Evolutionary conservation across 116 monocot species (phyloP).

Genomic region (Trichopus zeylanicus): DNA sequence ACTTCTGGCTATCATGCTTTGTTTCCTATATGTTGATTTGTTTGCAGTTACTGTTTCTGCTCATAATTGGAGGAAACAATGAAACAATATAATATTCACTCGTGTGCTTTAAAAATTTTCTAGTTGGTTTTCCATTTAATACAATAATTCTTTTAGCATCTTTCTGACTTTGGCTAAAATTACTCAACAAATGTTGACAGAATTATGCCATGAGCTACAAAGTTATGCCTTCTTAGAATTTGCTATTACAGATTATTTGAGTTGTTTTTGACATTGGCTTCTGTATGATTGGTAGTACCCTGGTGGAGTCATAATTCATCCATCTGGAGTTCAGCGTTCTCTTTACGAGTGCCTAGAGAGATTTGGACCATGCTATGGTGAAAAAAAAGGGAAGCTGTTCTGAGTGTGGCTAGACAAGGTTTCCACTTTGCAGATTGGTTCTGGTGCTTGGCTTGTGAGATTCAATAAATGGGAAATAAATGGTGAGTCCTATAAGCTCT

Average conservation of each 20-base stretch:
- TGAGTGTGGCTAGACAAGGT: conserved; percentile 79
- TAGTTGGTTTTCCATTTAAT: not conserved
- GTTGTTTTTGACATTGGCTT: not conserved
- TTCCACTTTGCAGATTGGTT: conserved; percentile 41
- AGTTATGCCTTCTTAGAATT: too few species aligned
- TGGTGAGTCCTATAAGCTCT: conserved; percentile 32
- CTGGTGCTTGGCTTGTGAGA: conserved; percentile 66
- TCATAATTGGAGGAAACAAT: not conserved
- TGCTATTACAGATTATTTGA: not conserved
- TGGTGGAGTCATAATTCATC: conserved; percentile 50
- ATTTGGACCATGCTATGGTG: conserved; percentile 43
- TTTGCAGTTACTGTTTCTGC: not conserved
- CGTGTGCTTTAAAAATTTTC: not conserved
- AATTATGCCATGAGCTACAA: too few species aligned
- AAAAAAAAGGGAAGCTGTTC: conserved; percentile 47
- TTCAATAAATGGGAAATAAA: conserved; percentile 74
- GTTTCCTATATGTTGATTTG: not conserved
- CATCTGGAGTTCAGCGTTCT: conserved; percentile 49
- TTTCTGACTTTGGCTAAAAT: too few species aligned
- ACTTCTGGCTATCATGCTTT: not conserved
- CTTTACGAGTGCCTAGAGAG: conserved; percentile 44
- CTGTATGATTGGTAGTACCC: conserved; percentile 33
- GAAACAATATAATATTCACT: not conserved
- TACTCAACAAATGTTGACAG: too few species aligned
- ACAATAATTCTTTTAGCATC: not conserved